Conservation (phyloP, 2,329 filamentous ascomycete genomes). For the Elsinoe perseae region DNA sequence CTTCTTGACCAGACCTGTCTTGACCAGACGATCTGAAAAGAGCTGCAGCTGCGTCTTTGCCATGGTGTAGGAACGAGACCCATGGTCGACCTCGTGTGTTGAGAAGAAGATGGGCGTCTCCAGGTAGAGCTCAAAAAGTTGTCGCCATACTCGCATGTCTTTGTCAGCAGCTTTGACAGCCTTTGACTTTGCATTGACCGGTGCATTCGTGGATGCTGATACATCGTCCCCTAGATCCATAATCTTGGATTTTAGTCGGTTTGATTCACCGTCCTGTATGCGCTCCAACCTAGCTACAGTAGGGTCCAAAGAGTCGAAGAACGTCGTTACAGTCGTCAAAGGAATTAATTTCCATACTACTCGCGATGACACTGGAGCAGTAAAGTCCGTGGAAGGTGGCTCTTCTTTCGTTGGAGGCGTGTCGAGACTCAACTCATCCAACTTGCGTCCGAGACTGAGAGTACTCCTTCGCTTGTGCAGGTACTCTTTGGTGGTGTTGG, state of each 20-base stretch:
- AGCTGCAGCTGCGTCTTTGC: constrained; percentile 61
- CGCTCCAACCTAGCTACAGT: constrained; percentile 63
- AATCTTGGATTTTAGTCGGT: constrained; percentile 56
- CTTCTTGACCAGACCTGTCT: constrained; percentile 49
- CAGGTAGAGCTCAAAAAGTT: constrained; percentile 74
- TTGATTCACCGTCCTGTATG: constrained; percentile 59
- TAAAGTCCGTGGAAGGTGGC: constrained; percentile 4
- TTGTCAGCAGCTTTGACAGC: constrained; percentile 39
- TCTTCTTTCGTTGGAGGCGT: constrained; percentile 19
- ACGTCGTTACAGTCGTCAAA: constrained; percentile 67
- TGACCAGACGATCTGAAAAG: constrained; percentile 62
- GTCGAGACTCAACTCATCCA: constrained; percentile 13
- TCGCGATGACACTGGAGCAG: not conserved
- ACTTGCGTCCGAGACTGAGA: not conserved
- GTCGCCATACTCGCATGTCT: constrained; percentile 68
- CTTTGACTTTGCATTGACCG: constrained; percentile 46
- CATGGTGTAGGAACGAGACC: constrained; percentile 55
- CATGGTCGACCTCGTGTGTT: constrained; percentile 62
- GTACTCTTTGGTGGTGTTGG: constrained; percentile 56
- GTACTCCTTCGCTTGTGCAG: constrained; percentile 47
- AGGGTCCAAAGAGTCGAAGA: constrained; percentile 66
- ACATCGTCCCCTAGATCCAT: constrained; percentile 57
- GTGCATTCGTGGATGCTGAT: constrained; percentile 45
- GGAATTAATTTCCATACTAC: constrained; percentile 59
- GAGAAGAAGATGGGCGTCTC: constrained; percentile 78